Conservation (phyloP, 2,329 filamentous ascomycete species). For the Xylogone sp. region DNA sequence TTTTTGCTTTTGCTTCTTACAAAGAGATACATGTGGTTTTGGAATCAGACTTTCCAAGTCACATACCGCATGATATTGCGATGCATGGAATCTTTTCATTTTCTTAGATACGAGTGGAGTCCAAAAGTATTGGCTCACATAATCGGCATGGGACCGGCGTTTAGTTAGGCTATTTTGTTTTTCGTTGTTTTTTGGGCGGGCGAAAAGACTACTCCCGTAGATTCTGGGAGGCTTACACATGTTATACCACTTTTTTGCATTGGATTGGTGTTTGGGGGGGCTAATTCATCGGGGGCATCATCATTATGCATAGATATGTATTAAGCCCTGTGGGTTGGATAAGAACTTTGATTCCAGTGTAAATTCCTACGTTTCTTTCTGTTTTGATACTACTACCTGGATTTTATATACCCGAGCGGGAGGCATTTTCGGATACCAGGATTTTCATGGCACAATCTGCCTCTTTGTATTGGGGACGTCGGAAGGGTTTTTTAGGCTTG, state of each 20-base stretch:
- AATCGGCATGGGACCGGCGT: slow-evolving; percentile 63
- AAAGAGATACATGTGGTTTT: background rate
- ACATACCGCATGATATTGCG: background rate
- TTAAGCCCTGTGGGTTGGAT: background rate
- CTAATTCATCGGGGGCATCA: background rate
- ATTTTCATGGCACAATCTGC: background rate
- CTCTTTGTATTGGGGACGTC: background rate
- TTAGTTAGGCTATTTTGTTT: slow-evolving; percentile 15
- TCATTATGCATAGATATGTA: background rate
- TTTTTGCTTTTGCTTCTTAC: background rate
- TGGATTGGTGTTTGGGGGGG: background rate
- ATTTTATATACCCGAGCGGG: background rate
- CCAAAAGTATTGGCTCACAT: slow-evolving; percentile 43
- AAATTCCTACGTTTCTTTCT: background rate
- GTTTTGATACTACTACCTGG: background rate
- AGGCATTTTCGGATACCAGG: background rate
- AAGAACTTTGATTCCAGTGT: background rate
- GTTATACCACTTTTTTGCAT: background rate
- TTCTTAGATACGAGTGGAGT: background rate
- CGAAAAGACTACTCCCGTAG: background rate
- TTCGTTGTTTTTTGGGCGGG: background rate
- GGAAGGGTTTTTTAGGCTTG: background rate
- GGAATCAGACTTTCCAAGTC: no score
- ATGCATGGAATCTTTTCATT: background rate
- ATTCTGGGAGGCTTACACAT: background rate